These are phyloP conservation scores for Ilyonectria sp. DNA, from an alignment of 2,329 filamentous ascomycete genomes.

Conservation along the genomic window DNA sequence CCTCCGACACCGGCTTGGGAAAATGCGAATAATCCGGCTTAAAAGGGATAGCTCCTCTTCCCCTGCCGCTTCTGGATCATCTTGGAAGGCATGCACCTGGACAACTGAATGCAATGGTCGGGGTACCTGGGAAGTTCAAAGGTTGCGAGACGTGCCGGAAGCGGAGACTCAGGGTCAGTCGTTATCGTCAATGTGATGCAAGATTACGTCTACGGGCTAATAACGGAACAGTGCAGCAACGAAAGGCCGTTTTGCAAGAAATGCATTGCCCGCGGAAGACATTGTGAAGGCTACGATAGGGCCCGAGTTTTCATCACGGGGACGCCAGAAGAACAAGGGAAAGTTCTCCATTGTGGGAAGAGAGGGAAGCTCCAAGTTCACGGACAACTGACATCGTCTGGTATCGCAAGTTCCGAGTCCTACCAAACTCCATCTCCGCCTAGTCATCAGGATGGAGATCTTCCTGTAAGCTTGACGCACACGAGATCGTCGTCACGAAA, in stretches of 20 bases:
- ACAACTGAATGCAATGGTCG: not conserved
- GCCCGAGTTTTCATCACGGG: not conserved
- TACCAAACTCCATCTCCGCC: not conserved
- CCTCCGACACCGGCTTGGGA: not conserved
- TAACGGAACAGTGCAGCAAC: not conserved
- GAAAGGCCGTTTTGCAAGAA: not conserved
- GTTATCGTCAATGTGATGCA: not conserved
- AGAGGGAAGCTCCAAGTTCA: not conserved
- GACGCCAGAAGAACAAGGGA: not conserved
- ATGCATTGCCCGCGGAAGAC: not conserved
- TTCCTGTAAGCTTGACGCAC: not conserved
- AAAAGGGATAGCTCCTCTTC: not conserved
- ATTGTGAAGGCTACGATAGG: not conserved
- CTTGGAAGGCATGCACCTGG: not conserved
- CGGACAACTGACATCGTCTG: not conserved
- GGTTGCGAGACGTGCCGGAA: not conserved
- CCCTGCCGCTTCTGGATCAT: not conserved
- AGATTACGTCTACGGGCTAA: not conserved
- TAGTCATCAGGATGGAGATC: not conserved
- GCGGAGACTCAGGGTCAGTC: not conserved
- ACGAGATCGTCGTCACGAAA: not conserved
- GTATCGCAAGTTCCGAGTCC: not conserved
- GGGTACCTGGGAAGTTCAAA: not conserved
- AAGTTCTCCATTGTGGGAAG: not conserved
- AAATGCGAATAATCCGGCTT: not conserved